A percentile compares a stretch with the other conserved stretches of the same genome.
Evolutionary conservation across 805 yeast species (phyloP).

Genomic region (Scheffersomyces spartinae): DNA sequence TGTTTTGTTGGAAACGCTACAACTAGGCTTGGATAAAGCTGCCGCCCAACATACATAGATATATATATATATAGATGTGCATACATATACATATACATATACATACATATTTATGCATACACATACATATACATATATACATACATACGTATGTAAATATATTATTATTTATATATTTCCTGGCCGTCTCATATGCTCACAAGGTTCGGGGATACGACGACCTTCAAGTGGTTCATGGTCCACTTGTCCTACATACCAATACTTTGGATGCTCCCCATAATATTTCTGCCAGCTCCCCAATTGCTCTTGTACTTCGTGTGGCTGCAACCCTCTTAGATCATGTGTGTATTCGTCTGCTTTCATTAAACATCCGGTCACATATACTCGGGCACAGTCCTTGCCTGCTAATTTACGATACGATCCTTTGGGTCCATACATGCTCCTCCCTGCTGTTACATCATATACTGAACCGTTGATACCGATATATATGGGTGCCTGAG

Average conservation of each 20-base stretch:
- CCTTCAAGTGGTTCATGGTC: conserved; percentile 32
- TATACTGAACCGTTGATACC: conserved; percentile 51
- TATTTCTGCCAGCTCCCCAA: conserved; percentile 43
- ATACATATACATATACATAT: too few species aligned
- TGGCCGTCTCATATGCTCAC: too few species aligned
- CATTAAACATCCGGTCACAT: conserved; percentile 57
- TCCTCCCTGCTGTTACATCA: conserved; percentile 44
- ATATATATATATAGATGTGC: too few species aligned
- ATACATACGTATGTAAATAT: too few species aligned
- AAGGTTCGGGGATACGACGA: too few species aligned
- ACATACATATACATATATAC: too few species aligned
- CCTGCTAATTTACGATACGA: conserved; percentile 50
- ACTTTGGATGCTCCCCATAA: conserved; percentile 31
- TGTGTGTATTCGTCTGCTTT: conserved; percentile 45
- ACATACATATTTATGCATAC: too few species aligned
- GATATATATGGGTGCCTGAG: conserved; percentile 40
- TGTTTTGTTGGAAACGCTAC: conserved; percentile 39
- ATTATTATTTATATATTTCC: too few species aligned
- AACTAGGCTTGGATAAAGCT: conserved; percentile 39
- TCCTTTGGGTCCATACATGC: conserved; percentile 49
- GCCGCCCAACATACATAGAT: conserved; percentile 27
- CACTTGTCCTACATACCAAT: conserved; percentile 57
- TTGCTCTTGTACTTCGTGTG: conserved; percentile 22
- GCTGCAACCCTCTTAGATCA: conserved; percentile 53
- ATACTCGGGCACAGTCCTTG: conserved; percentile 56